These are phyloP conservation scores for Vigna angularis DNA, from an alignment of 306 rosid genomes.

Conservation along the genomic window DNA sequence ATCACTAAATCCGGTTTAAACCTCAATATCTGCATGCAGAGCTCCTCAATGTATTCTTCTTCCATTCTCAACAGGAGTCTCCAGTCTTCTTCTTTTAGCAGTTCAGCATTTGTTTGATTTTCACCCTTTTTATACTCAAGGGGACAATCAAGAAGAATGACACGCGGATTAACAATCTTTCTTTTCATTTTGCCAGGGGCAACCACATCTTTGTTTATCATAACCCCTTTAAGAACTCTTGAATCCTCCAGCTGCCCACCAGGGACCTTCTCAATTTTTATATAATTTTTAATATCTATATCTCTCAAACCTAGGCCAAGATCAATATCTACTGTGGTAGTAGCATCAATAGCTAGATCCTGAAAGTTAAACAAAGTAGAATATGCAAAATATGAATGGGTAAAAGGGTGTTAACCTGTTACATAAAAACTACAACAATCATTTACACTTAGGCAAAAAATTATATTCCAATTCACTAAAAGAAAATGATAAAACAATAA, in stretches of 20 bases:
- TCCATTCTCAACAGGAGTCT: constrained; percentile 80
- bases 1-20: constrained; percentile 91
- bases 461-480: neutral
- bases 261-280: constrained; percentile 93
- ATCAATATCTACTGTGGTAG: constrained; percentile 85
- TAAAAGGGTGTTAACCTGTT: neutral
- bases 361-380: constrained; percentile 36
- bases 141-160: constrained; percentile 86
- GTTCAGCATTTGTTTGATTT: constrained; percentile 93
- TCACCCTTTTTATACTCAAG: constrained; percentile 97
- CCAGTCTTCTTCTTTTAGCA: constrained; percentile 94
- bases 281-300: constrained; percentile 91
- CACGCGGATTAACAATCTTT: constrained; percentile 87
- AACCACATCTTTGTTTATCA: constrained; percentile 92
- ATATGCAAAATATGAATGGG: neutral
- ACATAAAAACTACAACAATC: neutral
- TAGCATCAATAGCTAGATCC: constrained; percentile 96
- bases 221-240: constrained; percentile 80
- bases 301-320: constrained; percentile 91
- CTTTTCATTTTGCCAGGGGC: constrained; percentile 97
- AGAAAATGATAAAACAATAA: neutral
- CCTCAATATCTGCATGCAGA: constrained; percentile 84
- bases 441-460: neutral
- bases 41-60: constrained; percentile 88
- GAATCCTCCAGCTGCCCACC: constrained; percentile 96